Evolutionary conservation across 371 early-diverging fungal genomes (phyloP).

Genomic region (Mortierella sp.): DNA sequence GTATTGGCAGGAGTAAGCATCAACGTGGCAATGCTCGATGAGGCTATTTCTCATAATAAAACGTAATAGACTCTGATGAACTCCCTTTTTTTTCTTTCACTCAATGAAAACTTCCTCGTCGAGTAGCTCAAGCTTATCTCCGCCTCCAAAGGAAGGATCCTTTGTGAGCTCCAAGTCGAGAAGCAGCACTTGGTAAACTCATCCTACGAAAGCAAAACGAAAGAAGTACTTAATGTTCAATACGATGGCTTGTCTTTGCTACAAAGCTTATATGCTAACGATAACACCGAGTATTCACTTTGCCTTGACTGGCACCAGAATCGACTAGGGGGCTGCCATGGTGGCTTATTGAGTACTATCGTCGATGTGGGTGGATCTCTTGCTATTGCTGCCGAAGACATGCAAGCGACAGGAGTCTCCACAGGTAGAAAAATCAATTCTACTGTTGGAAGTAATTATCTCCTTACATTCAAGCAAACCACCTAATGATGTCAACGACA

Average conservation of each 20-base stretch:
- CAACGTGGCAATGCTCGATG: too few species aligned
- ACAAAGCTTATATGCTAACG: not conserved
- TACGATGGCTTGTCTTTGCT: not conserved
- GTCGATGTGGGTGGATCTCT: conserved; percentile 76
- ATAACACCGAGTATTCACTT: not conserved
- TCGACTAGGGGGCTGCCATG: conserved; percentile 70
- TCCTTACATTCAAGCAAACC: not conserved
- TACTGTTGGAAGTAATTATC: not conserved
- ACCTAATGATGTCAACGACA: too few species aligned
- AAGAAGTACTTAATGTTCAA: not conserved
- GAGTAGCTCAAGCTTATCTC: conserved; percentile 62
- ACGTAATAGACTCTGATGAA: not conserved
- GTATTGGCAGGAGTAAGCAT: conserved; percentile 50
- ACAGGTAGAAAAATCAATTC: conserved; percentile 68
- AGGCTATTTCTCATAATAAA: not conserved
- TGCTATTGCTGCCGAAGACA: conserved; percentile 72
- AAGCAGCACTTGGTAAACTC: conserved; percentile 67
- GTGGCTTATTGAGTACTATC: conserved; percentile 71
- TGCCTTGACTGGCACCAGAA: conserved; percentile 59
- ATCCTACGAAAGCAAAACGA: not conserved
- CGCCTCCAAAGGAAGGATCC: conserved; percentile 61
- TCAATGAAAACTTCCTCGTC: not conserved
- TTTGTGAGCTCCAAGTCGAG: conserved; percentile 67
- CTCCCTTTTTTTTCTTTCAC: not conserved
- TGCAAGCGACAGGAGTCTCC: conserved; percentile 74